These are phyloP conservation scores for Neonectria sp. DNA, from an alignment of 2,329 filamentous ascomycete species.

Conservation along the genomic window DNA sequence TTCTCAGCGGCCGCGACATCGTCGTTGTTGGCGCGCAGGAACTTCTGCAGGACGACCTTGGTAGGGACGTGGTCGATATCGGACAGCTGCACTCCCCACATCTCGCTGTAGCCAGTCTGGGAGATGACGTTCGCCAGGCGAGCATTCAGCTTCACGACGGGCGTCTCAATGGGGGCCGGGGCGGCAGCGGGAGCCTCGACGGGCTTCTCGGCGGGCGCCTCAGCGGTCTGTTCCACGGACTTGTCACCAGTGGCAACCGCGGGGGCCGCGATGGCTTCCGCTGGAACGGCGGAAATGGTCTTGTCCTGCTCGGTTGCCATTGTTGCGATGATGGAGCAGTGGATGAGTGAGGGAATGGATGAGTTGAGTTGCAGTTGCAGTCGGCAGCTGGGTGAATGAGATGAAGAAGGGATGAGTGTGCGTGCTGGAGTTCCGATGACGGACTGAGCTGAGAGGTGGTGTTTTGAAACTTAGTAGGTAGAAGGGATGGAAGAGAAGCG, in stretches of 20 bases:
- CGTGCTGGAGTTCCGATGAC: conserved; percentile 8
- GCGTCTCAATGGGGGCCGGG: conserved; percentile 46
- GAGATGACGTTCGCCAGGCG: conserved; percentile 71
- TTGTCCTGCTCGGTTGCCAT: conserved; percentile 52
- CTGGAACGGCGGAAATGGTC: conserved; percentile 31
- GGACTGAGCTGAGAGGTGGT: conserved; percentile 1
- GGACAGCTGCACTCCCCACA: conserved; percentile 86
- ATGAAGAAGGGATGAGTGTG: conserved; percentile 12
- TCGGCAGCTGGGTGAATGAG: neutral
- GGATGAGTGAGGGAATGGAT: neutral
- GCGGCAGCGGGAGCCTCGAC: conserved; percentile 20
- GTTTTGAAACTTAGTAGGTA: too few relatives aligned
- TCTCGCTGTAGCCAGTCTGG: conserved; percentile 77
- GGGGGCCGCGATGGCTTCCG: conserved; percentile 23
- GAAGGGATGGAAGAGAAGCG: neutral
- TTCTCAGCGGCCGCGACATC: conserved; percentile 81
- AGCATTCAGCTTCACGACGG: conserved; percentile 70
- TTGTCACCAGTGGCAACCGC: conserved; percentile 34
- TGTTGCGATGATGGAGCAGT: conserved; percentile 21
- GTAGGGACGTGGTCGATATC: conserved; percentile 76
- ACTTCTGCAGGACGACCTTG: conserved; percentile 91
- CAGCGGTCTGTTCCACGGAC: conserved; percentile 33
- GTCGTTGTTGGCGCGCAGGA: conserved; percentile 89
- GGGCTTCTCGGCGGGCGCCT: conserved; percentile 16
- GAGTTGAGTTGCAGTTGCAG: neutral